Conservation (phyloP, 2,329 filamentous ascomycete species). For the Botrytis aclada region DNA sequence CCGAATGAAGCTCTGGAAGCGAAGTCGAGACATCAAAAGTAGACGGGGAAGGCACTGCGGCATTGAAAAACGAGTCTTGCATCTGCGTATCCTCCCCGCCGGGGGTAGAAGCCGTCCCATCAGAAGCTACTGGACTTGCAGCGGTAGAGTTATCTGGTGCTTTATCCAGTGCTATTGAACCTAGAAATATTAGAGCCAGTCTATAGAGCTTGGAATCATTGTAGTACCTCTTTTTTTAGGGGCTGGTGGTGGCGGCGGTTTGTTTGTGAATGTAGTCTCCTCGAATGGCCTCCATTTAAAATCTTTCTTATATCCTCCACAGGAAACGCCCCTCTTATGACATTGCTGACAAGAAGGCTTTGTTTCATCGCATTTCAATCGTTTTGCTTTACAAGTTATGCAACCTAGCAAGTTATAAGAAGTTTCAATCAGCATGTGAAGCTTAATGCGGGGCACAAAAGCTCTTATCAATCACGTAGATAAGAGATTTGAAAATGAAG, state of each 20-base stretch:
- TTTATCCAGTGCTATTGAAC: slow-evolving; percentile 28
- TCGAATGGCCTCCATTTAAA: slow-evolving; percentile 74
- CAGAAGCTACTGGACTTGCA: slow-evolving; percentile 29
- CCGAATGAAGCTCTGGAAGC: slow-evolving; percentile 30
- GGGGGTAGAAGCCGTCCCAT: slow-evolving; percentile 31
- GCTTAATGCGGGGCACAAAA: slow-evolving; percentile 12
- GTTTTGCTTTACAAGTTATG: slow-evolving; percentile 69
- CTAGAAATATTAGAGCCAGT: slow-evolving; percentile 27
- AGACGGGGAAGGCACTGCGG: slow-evolving; percentile 31
- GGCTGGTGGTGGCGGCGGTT: slow-evolving; percentile 31
- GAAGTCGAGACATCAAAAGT: slow-evolving; percentile 15
- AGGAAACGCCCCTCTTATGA: slow-evolving; percentile 59
- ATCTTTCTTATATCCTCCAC: slow-evolving; percentile 71
- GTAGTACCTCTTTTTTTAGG: slow-evolving; percentile 32
- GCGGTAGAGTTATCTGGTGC: slow-evolving; percentile 23
- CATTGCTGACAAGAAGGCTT: slow-evolving; percentile 68
- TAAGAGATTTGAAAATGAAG: slow-evolving; percentile 25
- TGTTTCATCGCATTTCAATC: slow-evolving; percentile 70
- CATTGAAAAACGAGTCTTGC: slow-evolving; percentile 36
- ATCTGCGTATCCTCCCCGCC: slow-evolving; percentile 30
- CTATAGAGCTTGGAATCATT: background rate
- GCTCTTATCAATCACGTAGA: slow-evolving; percentile 30
- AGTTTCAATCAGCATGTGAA: slow-evolving; percentile 22
- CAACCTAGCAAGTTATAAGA: slow-evolving; percentile 51
- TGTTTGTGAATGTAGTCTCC: slow-evolving; percentile 54